phyloP scores from a whole-genome alignment of 2,329 filamentous ascomycete species.

The Aspergillus luchuensis region DNA sequence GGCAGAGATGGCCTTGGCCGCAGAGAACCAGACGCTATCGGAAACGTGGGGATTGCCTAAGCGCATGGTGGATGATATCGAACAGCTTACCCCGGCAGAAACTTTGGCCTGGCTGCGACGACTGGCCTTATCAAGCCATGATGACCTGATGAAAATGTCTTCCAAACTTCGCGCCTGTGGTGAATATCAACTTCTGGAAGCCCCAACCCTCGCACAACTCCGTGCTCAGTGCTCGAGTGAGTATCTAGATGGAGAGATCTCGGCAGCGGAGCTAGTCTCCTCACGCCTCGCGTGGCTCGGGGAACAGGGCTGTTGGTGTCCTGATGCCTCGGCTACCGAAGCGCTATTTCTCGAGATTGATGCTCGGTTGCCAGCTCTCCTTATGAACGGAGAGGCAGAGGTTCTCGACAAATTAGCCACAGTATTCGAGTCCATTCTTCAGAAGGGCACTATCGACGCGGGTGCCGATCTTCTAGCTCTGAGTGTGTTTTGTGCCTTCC shows the following conservation, averaged over 20 bases:
- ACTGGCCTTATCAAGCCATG: constrained; percentile 10
- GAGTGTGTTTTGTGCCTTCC: constrained; percentile 58
- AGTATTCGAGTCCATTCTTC: constrained; percentile 36
- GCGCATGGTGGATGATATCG: constrained; percentile 38
- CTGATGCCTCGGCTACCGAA: constrained; percentile 29
- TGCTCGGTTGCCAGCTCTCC: constrained; percentile 24
- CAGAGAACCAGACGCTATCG: constrained; percentile 21
- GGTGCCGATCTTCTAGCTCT: constrained; percentile 58
- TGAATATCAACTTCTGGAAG: constrained; percentile 28
- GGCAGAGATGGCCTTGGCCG: constrained; percentile 34
- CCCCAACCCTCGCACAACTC: constrained; percentile 41
- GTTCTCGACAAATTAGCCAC: constrained; percentile 40
- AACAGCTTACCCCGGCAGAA: constrained; percentile 38
- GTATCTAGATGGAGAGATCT: constrained; percentile 45
- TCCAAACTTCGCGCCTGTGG: constrained; percentile 23
- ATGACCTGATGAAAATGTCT: constrained; percentile 10
- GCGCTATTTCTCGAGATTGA: constrained; percentile 43
- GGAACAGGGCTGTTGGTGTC: constrained; percentile 36
- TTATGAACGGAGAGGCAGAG: constrained; percentile 29
- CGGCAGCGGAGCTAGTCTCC: constrained; percentile 38
- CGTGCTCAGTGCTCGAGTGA: constrained; percentile 38
- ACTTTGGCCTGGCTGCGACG: constrained; percentile 24
- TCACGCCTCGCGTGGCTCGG: constrained; percentile 45
- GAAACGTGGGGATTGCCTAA: constrained; percentile 25
- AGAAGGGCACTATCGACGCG: constrained; percentile 42